Conservation (phyloP, 2,329 filamentous ascomycete genomes). For the Colletotrichum sojae region DNA sequence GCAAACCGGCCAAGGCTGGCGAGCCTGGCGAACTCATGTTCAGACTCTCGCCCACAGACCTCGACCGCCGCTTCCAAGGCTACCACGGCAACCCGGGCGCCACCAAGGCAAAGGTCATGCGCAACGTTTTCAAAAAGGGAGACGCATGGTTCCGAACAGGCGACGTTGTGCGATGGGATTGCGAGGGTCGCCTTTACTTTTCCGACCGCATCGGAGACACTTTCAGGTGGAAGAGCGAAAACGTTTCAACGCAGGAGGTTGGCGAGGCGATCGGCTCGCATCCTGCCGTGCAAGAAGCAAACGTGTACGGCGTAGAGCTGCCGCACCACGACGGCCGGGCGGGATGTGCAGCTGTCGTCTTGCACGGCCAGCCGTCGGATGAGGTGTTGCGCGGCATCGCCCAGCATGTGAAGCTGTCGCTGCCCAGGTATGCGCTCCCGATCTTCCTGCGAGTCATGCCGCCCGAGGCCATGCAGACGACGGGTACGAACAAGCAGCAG, state of each 20-base stretch:
- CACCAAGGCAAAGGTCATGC: constrained; percentile 80
- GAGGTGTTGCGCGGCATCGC: constrained; percentile 72
- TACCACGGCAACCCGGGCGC: constrained; percentile 84
- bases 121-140: constrained; percentile 79
- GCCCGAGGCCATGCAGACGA: constrained; percentile 72
- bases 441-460: constrained; percentile 80
- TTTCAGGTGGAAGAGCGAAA: constrained; percentile 87
- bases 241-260: constrained; percentile 87
- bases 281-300: constrained; percentile 79
- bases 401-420: constrained; percentile 65
- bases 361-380: constrained; percentile 62
- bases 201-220: constrained; percentile 85
- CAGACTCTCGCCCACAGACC: constrained; percentile 75
- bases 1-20: constrained; percentile 69
- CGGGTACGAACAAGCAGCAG: constrained; percentile 91
- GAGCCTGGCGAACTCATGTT: constrained; percentile 84
- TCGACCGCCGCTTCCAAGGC: constrained; percentile 79
- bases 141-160: constrained; percentile 89
- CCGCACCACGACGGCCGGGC: constrained; percentile 88
- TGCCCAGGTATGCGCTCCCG: constrained; percentile 84
- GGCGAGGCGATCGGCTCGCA: constrained; percentile 80
- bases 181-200: constrained; percentile 82
- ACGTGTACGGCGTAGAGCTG: constrained; percentile 86
- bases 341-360: constrained; percentile 81
- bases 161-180: constrained; percentile 82